A percentile compares a stretch with the other conserved stretches of the same genome.
Evolutionary conservation across 108 stramenopile species (phyloP).

Genomic region (Conticribra weissflogii): DNA sequence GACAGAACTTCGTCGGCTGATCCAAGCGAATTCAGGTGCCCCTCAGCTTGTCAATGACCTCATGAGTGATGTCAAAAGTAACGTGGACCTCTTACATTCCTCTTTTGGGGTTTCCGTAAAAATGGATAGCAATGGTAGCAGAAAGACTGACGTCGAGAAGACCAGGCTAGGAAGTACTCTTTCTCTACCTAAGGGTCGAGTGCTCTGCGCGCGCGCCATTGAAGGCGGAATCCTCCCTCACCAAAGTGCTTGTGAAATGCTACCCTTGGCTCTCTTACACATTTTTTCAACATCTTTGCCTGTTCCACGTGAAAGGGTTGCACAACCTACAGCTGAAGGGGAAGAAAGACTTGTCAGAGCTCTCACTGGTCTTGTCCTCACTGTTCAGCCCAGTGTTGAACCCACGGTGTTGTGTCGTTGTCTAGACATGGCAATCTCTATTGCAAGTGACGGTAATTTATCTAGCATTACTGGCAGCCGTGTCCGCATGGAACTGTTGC

Average conservation of each 20-base stretch:
- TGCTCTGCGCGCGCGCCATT: conserved; percentile 64
- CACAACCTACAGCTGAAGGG: conserved; percentile 8
- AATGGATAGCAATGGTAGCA: conserved; percentile 18
- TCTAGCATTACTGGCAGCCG: conserved; percentile 34
- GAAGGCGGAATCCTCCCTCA: conserved; percentile 82
- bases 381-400: conserved; percentile 51
- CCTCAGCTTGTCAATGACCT: conserved; percentile 52
- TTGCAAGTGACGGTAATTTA: conserved; percentile 16
- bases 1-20: conserved; percentile 65
- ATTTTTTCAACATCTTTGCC: conserved; percentile 35
- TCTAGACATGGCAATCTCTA: conserved; percentile 46
- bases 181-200: conserved; percentile 77
- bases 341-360: conserved; percentile 68
- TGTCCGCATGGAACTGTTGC: conserved; percentile 70
- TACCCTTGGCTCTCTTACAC: conserved; percentile 55
- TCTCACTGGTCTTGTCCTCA: conserved; percentile 59
- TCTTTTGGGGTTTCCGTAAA: conserved; percentile 63
- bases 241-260: conserved; percentile 61
- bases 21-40: conserved; percentile 36
- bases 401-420: conserved; percentile 48
- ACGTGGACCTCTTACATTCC: conserved; percentile 69
- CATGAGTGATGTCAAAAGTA: conserved; percentile 66
- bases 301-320: background rate
- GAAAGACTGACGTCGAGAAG: conserved; percentile 40
- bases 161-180: conserved; percentile 28